Base-by-base conservation (phyloP, 2,329 filamentous ascomycete species). In the Camptophora hylomeconis region DNA sequence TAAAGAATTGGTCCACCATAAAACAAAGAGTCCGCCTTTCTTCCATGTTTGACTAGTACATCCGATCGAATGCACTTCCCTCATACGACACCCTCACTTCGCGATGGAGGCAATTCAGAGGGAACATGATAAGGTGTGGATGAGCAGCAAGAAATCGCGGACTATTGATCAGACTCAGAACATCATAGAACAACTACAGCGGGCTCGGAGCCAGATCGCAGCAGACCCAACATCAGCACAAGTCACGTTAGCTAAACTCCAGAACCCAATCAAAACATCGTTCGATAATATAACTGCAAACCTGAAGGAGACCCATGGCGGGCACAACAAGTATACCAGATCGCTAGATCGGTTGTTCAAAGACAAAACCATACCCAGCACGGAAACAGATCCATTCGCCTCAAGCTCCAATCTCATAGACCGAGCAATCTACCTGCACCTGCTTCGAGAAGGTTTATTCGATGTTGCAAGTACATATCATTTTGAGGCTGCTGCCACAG, bases 381-480 rank as follows among this genome's bases (percentile, higher is more conserved):
- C 74, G 46, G 80, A 86, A 33, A 75, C 83, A 45, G 83, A 92
- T 54, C 78, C 75, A 18, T 73, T 94, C 53, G 75, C 72, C 2
- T 69, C 75, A 12, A 75, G 92, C 41, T 69, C 79, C 3, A 63
- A 68, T 10, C 65, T 94, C 8, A 82, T 95, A 49, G 92, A 94
- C 56, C 74, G 86, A 32, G 87, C 89, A 5, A 92, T 98, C 44
- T 81, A 81, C 7, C 94, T 95, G 84, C 89, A 98, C 50, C 69
- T 98, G 13, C 68, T 98, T 20, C 80, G 89, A 21, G 87, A 95
- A 57, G 89, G 89, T 26, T 80, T 93, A 49, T 98, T 98, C 53
- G 68, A 67, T 13, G 86, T 93, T 2, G 87, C 87, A 8, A 74
- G 76, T 10, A 83, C 76, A 2, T 94, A 98, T 45, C 71, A 93